These are phyloP conservation scores for Sporothrix globosa DNA, from an alignment of 2,329 filamentous ascomycete species.

Conservation along the genomic window DNA sequence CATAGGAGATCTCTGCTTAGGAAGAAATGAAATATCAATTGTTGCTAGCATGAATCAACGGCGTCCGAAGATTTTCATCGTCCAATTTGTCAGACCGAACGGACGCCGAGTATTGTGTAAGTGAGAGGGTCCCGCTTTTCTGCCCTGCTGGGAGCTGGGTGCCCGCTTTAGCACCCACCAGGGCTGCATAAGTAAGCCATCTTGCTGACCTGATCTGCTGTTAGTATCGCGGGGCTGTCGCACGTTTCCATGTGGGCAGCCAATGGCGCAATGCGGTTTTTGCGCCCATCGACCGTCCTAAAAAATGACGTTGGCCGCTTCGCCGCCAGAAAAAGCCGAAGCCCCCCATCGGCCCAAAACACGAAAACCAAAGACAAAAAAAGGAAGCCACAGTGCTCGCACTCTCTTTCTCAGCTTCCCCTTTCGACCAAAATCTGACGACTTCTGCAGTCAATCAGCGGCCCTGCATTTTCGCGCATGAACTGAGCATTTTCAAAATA, in stretches of 20 bases:
- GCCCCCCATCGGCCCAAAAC: not conserved
- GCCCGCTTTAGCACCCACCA: constrained; percentile 15
- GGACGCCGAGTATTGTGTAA: not conserved
- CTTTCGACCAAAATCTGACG: not conserved
- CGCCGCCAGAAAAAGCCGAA: constrained; percentile 21
- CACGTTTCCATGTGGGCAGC: constrained; percentile 30
- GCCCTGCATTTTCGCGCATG: not conserved
- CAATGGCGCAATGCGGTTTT: constrained; percentile 35
- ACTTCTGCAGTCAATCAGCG: constrained; percentile 4
- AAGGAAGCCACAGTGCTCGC: not conserved
- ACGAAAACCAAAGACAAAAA: not conserved
- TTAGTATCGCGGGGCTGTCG: constrained; percentile 31
- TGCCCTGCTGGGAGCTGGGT: not conserved
- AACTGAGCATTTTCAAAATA: not conserved
- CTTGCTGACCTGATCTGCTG: not conserved
- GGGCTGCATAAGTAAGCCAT: constrained; percentile 12
- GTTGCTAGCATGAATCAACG: too few relatives aligned
- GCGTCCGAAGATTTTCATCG: too few relatives aligned
- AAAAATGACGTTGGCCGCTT: constrained; percentile 27
- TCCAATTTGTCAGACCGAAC: too few relatives aligned
- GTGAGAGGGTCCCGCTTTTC: constrained; percentile 1
- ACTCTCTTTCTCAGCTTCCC: not conserved
- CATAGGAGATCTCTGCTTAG: too few relatives aligned
- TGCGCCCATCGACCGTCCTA: constrained; percentile 18
- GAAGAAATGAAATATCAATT: too few relatives aligned